Base-by-base conservation (phyloP, 1,284 basidiomycete genomes). In the Rugosomyces carneus region DNA sequence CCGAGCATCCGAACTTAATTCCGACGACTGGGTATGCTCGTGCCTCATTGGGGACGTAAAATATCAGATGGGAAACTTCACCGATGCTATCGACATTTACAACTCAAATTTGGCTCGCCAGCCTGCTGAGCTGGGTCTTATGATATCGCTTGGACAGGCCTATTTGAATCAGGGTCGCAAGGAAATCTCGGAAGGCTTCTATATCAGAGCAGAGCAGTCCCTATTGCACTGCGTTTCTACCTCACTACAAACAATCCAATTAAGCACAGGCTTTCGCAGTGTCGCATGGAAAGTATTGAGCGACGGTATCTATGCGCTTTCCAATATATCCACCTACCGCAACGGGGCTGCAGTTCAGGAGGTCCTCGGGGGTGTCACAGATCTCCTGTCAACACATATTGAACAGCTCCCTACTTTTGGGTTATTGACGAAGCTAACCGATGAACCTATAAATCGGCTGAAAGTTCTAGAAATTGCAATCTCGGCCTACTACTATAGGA, bases 31-130 rank as follows among this genome's bases (percentile, higher is more conserved):
- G 96, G 75, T 91, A 56, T 88, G 85, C 52, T 68, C 72, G 6
- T 98, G 87, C 68, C 76, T 91, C 60, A 86, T 93, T 37, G 95
- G 84, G 5, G 87, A 94, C 40, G 89, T 94, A 11, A 84, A 93
- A 55, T 76, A 81, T 29, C 84, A 91, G 55, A 80, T 90, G 42
- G 89, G 91, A 0, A 75, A 83, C 43, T 87, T 81, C 57, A 70
- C 76, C 19, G 81, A 85, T 11, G 89, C 95, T 0, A 84, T 96
- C 53, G 63, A 65, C 13, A 74, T 80, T 0, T 86, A 93, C 60
- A 63, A 76, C 44, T 63, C 67, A 2, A 79, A 96, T 43, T 64
- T 88, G 23, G 60, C 61, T 3, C 56, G 68, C 3, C 77, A 75
- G 0, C 82, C 88, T 0, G 65, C 72, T 5, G 84, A 89, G 53